Percentiles rank a stretch among this genome's conserved stretches.
These are phyloP conservation scores for Stenogyne calaminthoides DNA, from an alignment of 305 asterid genomes.

Conservation along the genomic window DNA sequence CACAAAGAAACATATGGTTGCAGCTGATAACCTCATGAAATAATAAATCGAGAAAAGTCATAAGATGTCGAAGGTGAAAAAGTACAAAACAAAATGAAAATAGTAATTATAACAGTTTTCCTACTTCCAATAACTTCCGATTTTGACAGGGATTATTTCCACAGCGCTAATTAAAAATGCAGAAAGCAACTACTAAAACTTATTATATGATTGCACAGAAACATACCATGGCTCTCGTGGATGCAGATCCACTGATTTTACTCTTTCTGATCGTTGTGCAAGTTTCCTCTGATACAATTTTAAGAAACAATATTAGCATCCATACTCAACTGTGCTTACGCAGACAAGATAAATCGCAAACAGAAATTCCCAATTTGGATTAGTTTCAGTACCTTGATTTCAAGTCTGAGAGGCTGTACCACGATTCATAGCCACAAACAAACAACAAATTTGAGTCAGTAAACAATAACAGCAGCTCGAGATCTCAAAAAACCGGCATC, in stretches of 20 bases:
- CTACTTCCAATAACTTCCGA: background rate
- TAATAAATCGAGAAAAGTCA: background rate
- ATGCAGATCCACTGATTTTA: slow-evolving; percentile 96
- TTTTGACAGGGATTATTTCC: slow-evolving; percentile 8
- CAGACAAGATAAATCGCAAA: slow-evolving; percentile 1
- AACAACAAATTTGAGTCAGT: slow-evolving; percentile 40
- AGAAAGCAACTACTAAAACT: slow-evolving; percentile 1
- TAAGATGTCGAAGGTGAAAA: slow-evolving; percentile 7
- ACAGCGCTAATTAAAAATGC: slow-evolving; percentile 9
- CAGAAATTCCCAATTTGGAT: slow-evolving; percentile 16
- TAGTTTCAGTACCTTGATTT: slow-evolving; percentile 72
- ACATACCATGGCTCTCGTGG: slow-evolving; percentile 96
- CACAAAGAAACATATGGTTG: background rate
- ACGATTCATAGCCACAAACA: slow-evolving; percentile 21
- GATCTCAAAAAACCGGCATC: slow-evolving; percentile 46
- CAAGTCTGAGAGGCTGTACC: slow-evolving; percentile 86
- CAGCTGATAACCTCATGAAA: slow-evolving; percentile 7
- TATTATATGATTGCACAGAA: slow-evolving; percentile 1
- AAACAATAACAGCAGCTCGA: slow-evolving; percentile 37
- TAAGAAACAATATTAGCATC: slow-evolving; percentile 32
- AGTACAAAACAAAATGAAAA: slow-evolving; percentile 7
- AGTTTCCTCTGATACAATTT: slow-evolving; percentile 72
- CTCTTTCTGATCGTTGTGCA: slow-evolving; percentile 94
- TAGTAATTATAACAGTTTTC: background rate
- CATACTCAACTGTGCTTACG: slow-evolving; percentile 3